phyloP scores from a whole-genome alignment of 2,329 filamentous ascomycete species.

The Nannizziopsis barbatae region DNA sequence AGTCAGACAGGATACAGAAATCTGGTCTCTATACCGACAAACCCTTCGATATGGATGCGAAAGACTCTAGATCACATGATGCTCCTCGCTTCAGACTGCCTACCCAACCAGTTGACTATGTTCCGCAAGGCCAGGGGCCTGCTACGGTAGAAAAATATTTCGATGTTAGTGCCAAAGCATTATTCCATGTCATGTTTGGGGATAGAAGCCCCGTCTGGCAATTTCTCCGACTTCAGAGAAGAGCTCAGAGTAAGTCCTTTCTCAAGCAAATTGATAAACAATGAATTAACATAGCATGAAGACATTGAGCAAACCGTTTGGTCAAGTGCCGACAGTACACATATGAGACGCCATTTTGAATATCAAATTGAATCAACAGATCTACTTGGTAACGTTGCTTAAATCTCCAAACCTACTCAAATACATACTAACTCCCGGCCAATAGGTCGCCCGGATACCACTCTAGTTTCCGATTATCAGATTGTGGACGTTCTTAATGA shows the following conservation, averaged over 20 bases:
- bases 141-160: slow-evolving; percentile 70
- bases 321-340: slow-evolving; percentile 57
- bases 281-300: slow-evolving; percentile 16
- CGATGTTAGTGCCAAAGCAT: slow-evolving; percentile 81
- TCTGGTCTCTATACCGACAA: slow-evolving; percentile 52
- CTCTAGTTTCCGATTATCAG: slow-evolving; percentile 67
- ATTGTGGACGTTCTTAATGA: slow-evolving; percentile 73
- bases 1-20: slow-evolving; percentile 42
- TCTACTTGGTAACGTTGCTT: slow-evolving; percentile 46
- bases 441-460: slow-evolving; percentile 41
- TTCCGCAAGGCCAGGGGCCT: slow-evolving; percentile 68
- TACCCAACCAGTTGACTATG: slow-evolving; percentile 66
- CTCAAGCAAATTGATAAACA: neutral
- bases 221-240: slow-evolving; percentile 72
- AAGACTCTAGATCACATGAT: slow-evolving; percentile 28
- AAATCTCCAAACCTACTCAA: neutral
- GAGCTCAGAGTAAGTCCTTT: slow-evolving; percentile 46
- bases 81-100: slow-evolving; percentile 71
- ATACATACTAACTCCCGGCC: slow-evolving; percentile 13
- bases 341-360: slow-evolving; percentile 65
- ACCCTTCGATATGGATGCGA: slow-evolving; percentile 42
- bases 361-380: slow-evolving; percentile 63
- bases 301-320: slow-evolving; percentile 80
- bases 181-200: slow-evolving; percentile 93
- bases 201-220: slow-evolving; percentile 94